Evolutionary conservation across 441 rosid genomes (phyloP).

Genomic region (Daphne laureola): DNA sequence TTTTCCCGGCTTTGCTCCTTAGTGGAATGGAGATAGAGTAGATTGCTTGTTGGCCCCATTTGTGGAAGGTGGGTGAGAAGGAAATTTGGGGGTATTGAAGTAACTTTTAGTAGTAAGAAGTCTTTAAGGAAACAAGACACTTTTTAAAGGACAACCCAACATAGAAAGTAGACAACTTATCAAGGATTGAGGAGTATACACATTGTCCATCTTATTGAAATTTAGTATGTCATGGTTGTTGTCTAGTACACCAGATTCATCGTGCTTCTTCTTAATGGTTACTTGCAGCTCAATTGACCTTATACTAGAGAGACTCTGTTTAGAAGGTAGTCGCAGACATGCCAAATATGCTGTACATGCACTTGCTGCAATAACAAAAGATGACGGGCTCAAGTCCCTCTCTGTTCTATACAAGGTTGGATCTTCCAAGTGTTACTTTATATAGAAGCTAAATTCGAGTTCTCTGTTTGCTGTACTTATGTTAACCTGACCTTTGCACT

Average conservation of each 20-base stretch:
- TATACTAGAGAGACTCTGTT: constrained; percentile 81
- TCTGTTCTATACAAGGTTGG: constrained; percentile 95
- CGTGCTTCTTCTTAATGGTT: constrained; percentile 23
- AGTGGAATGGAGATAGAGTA: too few species aligned
- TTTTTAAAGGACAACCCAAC: too few species aligned
- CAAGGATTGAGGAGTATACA: too few species aligned
- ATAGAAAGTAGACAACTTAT: too few species aligned
- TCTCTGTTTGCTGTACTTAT: constrained; percentile 7
- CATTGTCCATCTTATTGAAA: background rate
- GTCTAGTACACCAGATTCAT: constrained; percentile 1
- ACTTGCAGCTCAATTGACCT: constrained; percentile 84
- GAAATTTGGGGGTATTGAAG: too few species aligned
- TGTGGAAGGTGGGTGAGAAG: too few species aligned
- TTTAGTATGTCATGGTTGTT: constrained; percentile 10
- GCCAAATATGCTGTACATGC: constrained; percentile 99
- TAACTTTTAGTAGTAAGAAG: too few species aligned
- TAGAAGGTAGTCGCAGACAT: constrained; percentile 95
- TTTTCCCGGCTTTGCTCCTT: background rate
- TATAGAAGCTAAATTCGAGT: background rate
- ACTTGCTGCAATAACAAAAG: constrained; percentile 96
- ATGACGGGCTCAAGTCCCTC: constrained; percentile 95
- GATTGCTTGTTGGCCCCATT: too few species aligned
- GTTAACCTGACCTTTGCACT: constrained; percentile 22
- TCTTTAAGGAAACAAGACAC: too few species aligned
- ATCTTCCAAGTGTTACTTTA: background rate